Percentiles rank a stretch among this genome's conserved stretches.
These are phyloP conservation scores for Globisporangium apiculatum DNA, from an alignment of 352 stramenopile species.

Conservation along the genomic window DNA sequence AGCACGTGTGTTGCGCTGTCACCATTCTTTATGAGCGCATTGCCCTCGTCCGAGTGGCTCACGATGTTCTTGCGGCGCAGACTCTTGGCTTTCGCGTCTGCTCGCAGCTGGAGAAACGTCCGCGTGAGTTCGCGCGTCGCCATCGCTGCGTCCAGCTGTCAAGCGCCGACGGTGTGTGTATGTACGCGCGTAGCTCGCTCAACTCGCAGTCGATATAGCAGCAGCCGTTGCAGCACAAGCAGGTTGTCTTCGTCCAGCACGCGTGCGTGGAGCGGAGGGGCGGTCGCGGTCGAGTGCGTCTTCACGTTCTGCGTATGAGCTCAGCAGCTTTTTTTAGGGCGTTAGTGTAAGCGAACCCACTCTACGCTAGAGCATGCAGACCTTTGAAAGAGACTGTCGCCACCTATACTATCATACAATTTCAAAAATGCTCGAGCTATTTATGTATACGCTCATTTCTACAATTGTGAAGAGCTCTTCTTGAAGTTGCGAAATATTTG, in stretches of 20 bases:
- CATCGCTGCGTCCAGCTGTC: constrained; percentile 22
- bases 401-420: no score
- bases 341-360: no score
- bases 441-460: no score
- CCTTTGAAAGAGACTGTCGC: no score
- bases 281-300: no score
- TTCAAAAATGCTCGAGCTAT: no score
- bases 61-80: constrained; percentile 83
- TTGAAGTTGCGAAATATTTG: no score
- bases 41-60: constrained; percentile 50
- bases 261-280: no score
- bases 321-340: no score
- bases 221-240: not conserved
- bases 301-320: no score
- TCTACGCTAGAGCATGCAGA: no score
- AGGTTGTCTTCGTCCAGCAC: not conserved
- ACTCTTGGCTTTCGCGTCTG: constrained; percentile 77
- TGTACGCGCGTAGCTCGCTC: not conserved
- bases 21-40: constrained; percentile 57
- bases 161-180: not conserved
- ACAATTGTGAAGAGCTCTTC: no score
- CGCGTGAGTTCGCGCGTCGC: constrained; percentile 76
- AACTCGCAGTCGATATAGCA: not conserved
- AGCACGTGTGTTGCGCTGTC: constrained; percentile 26
- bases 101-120: constrained; percentile 59